Conservation (phyloP, 257 asterid species). For the Nicotiana sylvestris region DNA sequence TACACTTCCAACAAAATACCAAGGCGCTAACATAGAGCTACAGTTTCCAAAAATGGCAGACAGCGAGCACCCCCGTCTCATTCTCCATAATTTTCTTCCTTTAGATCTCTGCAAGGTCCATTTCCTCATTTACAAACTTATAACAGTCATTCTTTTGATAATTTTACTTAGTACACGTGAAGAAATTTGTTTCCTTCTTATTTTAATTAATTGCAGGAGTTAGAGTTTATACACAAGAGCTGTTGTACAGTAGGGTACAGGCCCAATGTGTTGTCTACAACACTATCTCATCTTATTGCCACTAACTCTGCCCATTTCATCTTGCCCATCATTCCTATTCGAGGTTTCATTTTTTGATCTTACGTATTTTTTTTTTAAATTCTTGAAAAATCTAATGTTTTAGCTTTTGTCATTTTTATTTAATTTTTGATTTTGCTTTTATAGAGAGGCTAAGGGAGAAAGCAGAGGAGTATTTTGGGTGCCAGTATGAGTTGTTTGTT, state of each 20-base stretch:
- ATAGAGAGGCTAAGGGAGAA: slow-evolving; percentile 74
- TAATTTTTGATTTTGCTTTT: neutral
- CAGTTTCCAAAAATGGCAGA: slow-evolving; percentile 3
- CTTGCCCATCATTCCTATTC: slow-evolving; percentile 69
- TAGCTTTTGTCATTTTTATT: neutral
- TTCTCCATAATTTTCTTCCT: slow-evolving; percentile 30
- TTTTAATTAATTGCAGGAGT: slow-evolving; percentile 39
- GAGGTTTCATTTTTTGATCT: slow-evolving; percentile 42
- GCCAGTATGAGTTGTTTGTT: slow-evolving; percentile 72
- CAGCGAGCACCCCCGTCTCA: slow-evolving; percentile 29
- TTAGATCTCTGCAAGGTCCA: slow-evolving; percentile 30
- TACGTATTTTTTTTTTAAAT: too few species aligned
- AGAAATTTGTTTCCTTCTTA: neutral
- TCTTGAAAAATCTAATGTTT: neutral
- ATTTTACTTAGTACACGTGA: neutral
- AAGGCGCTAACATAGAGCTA: neutral
- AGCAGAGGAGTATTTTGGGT: slow-evolving; percentile 75
- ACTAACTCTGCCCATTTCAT: slow-evolving; percentile 73
- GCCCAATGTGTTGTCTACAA: slow-evolving; percentile 86
- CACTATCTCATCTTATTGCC: slow-evolving; percentile 80
- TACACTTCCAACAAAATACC: too few species aligned
- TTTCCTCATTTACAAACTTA: neutral
- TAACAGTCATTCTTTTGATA: neutral
- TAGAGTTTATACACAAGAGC: slow-evolving; percentile 86
- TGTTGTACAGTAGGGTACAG: slow-evolving; percentile 87